Conservation (phyloP, 139 green algal species). For the Trebouxia sp. region DNA sequence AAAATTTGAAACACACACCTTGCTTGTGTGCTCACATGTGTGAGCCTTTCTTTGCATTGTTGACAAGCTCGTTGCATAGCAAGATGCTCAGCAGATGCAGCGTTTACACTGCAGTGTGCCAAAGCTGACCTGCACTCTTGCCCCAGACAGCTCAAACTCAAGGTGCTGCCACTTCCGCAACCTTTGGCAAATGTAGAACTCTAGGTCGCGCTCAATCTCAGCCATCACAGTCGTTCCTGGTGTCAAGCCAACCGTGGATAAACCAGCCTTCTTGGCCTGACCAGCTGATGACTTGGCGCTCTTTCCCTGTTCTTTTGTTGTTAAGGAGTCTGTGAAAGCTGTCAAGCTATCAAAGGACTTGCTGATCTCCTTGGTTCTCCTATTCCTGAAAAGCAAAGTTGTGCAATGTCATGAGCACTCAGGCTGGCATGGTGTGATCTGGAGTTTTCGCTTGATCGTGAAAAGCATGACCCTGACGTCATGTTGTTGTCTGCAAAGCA, state of each 20-base stretch:
- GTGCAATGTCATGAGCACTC: neutral
- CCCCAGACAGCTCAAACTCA: constrained; percentile 78
- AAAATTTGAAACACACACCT: too few relatives aligned
- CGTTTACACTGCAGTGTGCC: neutral
- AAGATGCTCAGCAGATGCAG: too few relatives aligned
- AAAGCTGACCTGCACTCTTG: constrained; percentile 65
- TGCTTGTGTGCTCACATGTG: too few relatives aligned
- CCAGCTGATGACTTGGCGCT: too few relatives aligned
- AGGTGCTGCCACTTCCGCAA: constrained; percentile 56
- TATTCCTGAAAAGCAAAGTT: neutral
- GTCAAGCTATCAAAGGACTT: neutral
- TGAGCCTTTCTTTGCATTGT: too few relatives aligned
- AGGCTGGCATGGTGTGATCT: neutral
- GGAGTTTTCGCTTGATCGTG: too few relatives aligned
- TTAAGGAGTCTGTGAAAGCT: neutral
- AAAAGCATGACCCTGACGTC: too few relatives aligned
- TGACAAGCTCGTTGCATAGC: too few relatives aligned
- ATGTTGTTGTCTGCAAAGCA: too few relatives aligned
- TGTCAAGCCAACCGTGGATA: constrained; percentile 51
- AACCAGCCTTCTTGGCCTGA: neutral
- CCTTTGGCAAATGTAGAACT: constrained; percentile 63
- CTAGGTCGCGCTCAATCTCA: constrained; percentile 66
- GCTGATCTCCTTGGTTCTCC: neutral
- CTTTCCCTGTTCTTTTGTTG: too few relatives aligned
- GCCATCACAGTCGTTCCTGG: constrained; percentile 83